These are phyloP conservation scores for Paramecium caudatum DNA, from an alignment of 73 alveolate species.

Conservation along the genomic window DNA sequence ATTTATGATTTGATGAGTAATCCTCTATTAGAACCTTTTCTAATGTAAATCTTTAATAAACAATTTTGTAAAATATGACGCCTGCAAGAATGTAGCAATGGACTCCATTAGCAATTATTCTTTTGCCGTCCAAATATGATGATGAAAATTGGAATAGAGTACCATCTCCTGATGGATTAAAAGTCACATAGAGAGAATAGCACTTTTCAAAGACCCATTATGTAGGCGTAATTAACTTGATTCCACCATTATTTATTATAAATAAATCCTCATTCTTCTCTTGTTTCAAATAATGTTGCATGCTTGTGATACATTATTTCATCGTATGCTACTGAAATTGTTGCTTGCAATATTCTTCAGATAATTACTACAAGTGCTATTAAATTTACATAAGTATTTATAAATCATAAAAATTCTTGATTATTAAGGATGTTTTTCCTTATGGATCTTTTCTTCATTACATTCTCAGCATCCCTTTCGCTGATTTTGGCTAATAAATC, in stretches of 20 bases:
- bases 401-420: slow-evolving; percentile 16
- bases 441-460: not conserved
- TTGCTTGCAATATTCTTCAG: not conserved
- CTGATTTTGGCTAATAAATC: slow-evolving; percentile 72
- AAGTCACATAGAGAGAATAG: slow-evolving; percentile 9
- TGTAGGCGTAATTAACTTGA: not conserved
- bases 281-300: not conserved
- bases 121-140: not conserved
- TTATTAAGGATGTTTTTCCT: slow-evolving; percentile 10
- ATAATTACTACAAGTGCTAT: not conserved
- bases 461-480: slow-evolving; percentile 70
- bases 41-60: not conserved
- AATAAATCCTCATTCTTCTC: slow-evolving; percentile 44
- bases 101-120: slow-evolving; percentile 39
- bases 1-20: not conserved
- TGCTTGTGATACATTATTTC: too few relatives aligned
- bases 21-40: slow-evolving; percentile 3
- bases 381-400: slow-evolving; percentile 24
- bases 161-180: slow-evolving; percentile 34
- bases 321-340: too few relatives aligned
- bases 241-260: slow-evolving; percentile 29
- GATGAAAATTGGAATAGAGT: slow-evolving; percentile 8
- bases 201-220: slow-evolving; percentile 33
- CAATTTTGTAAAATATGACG: not conserved
- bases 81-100: not conserved